Conservation (phyloP, 1,284 basidiomycete species). For the Rhodotorula sp. region DNA sequence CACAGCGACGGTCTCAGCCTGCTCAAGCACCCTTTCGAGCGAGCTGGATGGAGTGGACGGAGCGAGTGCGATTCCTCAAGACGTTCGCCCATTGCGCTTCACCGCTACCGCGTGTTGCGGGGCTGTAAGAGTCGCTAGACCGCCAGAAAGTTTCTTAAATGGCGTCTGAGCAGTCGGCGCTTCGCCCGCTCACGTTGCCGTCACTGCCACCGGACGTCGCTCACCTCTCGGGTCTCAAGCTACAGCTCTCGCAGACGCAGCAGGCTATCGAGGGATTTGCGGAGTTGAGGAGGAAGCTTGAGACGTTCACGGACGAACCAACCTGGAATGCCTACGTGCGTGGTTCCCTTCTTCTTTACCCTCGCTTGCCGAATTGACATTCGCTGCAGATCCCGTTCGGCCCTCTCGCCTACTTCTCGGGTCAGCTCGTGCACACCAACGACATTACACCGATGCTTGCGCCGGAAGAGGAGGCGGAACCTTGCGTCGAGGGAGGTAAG, state of each 20-base stretch:
- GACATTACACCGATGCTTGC: conserved; percentile 23
- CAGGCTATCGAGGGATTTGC: not conserved
- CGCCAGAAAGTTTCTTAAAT: not conserved
- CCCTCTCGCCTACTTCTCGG: conserved; percentile 35
- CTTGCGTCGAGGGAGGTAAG: too few relatives aligned
- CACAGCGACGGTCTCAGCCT: too few relatives aligned
- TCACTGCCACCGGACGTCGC: conserved; percentile 17
- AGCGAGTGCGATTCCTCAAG: not conserved
- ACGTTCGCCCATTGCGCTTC: not conserved
- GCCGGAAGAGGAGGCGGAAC: not conserved
- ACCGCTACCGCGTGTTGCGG: not conserved
- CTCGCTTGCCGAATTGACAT: not conserved
- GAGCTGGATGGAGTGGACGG: not conserved
- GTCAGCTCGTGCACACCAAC: conserved; percentile 38
- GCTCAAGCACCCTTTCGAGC: too few relatives aligned
- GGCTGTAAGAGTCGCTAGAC: not conserved
- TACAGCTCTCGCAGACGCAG: not conserved
- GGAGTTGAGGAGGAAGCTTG: conserved; percentile 20
- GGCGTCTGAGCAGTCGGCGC: not conserved
- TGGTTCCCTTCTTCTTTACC: not conserved
- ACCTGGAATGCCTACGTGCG: conserved; percentile 34
- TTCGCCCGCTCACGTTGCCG: conserved; percentile 26
- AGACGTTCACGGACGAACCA: conserved; percentile 32
- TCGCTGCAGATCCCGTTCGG: conserved; percentile 32
- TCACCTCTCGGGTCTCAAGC: conserved; percentile 6